Percentiles rank a stretch among this genome's conserved stretches.
Conservation (phyloP, 495 filamentous ascomycete genomes). For the Xylaria grammica region DNA sequence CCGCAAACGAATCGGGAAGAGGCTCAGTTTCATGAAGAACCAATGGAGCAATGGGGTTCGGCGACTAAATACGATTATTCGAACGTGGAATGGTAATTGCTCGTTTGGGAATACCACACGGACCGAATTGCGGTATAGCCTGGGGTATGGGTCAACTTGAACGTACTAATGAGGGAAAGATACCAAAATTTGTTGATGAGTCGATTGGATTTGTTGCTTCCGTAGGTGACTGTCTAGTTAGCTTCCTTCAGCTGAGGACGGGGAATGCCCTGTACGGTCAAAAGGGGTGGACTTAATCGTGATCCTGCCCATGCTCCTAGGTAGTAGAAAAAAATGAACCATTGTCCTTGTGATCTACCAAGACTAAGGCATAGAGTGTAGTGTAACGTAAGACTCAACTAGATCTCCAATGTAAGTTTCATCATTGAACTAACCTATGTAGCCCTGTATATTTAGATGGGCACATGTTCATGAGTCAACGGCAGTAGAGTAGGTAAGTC, state of each 20-base stretch:
- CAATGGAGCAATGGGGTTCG: not conserved
- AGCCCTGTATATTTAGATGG: not conserved
- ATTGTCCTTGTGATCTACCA: not conserved
- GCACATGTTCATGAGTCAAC: too few relatives aligned
- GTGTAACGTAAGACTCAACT: not conserved
- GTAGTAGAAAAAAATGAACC: constrained; percentile 27
- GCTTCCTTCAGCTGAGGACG: constrained; percentile 52
- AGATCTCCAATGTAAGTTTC: not conserved
- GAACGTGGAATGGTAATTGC: constrained; percentile 20
- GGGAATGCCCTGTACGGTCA: constrained; percentile 93
- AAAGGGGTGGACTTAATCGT: constrained; percentile 62
- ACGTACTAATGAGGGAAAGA: constrained; percentile 98
- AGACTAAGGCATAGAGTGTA: not conserved
- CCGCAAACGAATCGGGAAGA: constrained; percentile 11
- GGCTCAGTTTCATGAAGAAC: not conserved
- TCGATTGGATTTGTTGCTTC: constrained; percentile 38
- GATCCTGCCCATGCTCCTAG: constrained; percentile 50
- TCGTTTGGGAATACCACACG: constrained; percentile 14
- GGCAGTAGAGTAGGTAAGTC: too few relatives aligned
- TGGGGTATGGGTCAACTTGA: constrained; percentile 58
- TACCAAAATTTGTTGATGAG: constrained; percentile 55
- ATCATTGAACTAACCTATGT: not conserved
- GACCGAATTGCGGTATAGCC: constrained; percentile 19
- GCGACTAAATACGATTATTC: constrained; percentile 12
- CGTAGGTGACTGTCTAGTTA: constrained; percentile 37